Evolutionary conservation across 257 asterid genomes (phyloP), one percentile per base, ranked within the genome.

Genomic region (Knoxia roxburghii): DNA sequence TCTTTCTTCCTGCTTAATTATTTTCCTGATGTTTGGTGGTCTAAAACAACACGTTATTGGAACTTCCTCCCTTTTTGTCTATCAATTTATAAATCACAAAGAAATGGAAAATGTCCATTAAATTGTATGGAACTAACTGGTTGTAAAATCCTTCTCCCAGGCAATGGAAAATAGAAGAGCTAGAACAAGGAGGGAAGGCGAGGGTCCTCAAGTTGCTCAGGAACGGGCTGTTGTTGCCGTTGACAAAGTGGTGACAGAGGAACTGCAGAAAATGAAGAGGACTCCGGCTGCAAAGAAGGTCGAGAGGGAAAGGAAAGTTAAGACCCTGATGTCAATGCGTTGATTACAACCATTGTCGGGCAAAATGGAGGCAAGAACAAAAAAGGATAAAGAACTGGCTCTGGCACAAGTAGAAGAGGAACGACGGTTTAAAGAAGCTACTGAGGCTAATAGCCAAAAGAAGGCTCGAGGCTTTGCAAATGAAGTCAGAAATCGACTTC

Each of bases 281-380:
- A 82, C 89, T 14, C 96, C 97, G 6, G 70, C 75, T 40, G 92
- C 97, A 49, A 83, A 78, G 71, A 88, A 73, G 45, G 85, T 78
- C 0, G 95, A 84, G 68, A 77, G 90, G 75, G 86, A 84, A 33
- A 83, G 84, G 75, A 83, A 79, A 46, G 89, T 90, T 0, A 65
- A 77, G 69, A 86, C 87, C 0, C 59, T 90, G 74, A 88, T 84
- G 97, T 86, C 95, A 15, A 83, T 90, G 96, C 84, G 96, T 46
- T 88, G 60, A 84, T 56, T n/a, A n/a, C n/a, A n/a, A n/a, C n/a
- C n/a, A n/a, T n/a, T 71, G 74, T 65, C 81, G 89, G 96, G 95
- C 78, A n/a, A 85, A 85, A 76, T 90, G 94, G 96, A 86, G 79
- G 82, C 82, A 82, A 75, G 95, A 85, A 70, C 95, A 85, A 72